Base-by-base conservation (phyloP, 2,329 filamentous ascomycete species). In the Catunica adiposa region DNA sequence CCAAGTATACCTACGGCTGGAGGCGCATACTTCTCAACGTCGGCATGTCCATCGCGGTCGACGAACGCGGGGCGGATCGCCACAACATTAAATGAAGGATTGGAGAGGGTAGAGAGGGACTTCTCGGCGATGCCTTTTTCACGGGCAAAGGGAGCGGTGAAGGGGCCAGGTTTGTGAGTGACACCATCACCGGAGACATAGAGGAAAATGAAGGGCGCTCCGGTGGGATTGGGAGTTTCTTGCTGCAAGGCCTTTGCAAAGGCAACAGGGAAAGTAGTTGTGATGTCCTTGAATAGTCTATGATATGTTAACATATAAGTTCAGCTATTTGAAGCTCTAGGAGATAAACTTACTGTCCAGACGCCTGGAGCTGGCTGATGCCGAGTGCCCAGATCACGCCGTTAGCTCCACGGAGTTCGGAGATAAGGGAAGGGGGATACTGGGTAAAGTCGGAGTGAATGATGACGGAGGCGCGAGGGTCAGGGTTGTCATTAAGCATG, bases 321-420 rank as follows among this genome's bases (percentile, higher is more conserved):
- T 52, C 15, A 7, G n/a, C 5, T 17, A 31, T 53, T 22, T 26
- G 11, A 48, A 46, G 3, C 22, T 46, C 9, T 8, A 48, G 2
- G 3, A 25, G 26, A 9, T 7, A 5, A 51, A 63, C 74, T 59
- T 62, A 82, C 75, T 82, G 77, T 59, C 77, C 78, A 56, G 64
- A 64, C 6, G 86, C 82, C 42, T 74, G 68, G 9, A 66, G 78
- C 62, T 81, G 76, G 59, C 76, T 80, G 51, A 82, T 79, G 0
- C 85, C 84, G 48, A 83, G 71, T 0, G 85, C 84, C 85, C 85
- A 89, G 1, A 89, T 80, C 58, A 80, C 84, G 1, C 80, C 84
- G 6, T 75, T 69, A 0, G 84, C 84, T 22, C 78, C 83, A 54
- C 73, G 71, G 0, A 89, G 70, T 63, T 82, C 71, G 23, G 67